Evolutionary conservation across 768 basidiomycete species (phyloP).

Genomic region (Suillus lakei): DNA sequence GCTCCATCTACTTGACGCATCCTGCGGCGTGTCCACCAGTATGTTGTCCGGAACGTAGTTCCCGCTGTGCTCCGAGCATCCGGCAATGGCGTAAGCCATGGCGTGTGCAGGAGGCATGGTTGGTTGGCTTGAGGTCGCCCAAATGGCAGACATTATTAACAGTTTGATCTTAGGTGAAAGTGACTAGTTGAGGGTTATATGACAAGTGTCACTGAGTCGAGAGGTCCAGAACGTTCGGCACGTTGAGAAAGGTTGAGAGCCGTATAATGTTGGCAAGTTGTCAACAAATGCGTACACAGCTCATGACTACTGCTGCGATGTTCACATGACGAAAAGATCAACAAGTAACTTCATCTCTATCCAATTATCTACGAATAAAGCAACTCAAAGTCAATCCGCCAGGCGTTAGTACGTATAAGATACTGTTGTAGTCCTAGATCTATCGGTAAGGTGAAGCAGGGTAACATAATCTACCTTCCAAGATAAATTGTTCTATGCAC

Average conservation of each 20-base stretch:
- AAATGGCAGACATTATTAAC: constrained; percentile 2
- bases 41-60: constrained; percentile 74
- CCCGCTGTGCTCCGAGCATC: constrained; percentile 73
- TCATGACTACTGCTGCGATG: not conserved
- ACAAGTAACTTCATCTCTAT: not conserved
- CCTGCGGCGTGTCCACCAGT: constrained; percentile 61
- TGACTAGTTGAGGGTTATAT: not conserved
- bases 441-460: not conserved
- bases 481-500: not conserved
- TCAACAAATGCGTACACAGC: not conserved
- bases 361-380: constrained; percentile 1
- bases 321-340: constrained; percentile 5
- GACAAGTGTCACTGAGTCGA: not conserved
- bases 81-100: constrained; percentile 57
- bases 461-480: constrained; percentile 1
- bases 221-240: not conserved
- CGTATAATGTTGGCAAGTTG: not conserved
- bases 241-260: not conserved
- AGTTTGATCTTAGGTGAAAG: not conserved
- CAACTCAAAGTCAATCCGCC: not conserved
- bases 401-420: not conserved
- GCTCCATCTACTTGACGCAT: constrained; percentile 78
- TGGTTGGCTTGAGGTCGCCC: constrained; percentile 11
- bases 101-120: constrained; percentile 21
- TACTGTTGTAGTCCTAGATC: not conserved